These are phyloP conservation scores for Moniliella sp. DNA, from an alignment of 1,284 basidiomycete species.

Conservation along the genomic window DNA sequence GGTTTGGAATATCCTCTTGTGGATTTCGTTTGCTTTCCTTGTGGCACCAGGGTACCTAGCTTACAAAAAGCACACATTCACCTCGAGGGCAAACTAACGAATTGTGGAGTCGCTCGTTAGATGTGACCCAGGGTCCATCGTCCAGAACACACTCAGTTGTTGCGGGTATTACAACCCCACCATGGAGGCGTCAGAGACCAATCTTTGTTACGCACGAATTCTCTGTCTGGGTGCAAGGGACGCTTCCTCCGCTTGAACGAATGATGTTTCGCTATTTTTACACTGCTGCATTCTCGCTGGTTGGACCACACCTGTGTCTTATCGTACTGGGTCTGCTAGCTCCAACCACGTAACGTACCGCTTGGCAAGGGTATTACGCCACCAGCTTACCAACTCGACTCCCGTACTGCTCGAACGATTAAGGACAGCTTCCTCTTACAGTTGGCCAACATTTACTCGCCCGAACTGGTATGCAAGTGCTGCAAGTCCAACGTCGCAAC, in stretches of 20 bases:
- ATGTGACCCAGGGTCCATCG: slow-evolving; percentile 39
- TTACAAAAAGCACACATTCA: slow-evolving; percentile 47
- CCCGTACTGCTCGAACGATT: slow-evolving; percentile 1
- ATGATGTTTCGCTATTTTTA: slow-evolving; percentile 43
- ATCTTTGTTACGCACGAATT: slow-evolving; percentile 46
- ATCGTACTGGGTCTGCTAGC: slow-evolving; percentile 45
- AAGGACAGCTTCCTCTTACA: too few species aligned
- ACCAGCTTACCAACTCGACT: slow-evolving; percentile 46
- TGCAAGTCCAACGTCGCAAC: too few species aligned
- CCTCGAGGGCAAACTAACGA: slow-evolving; percentile 51
- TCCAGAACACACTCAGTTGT: slow-evolving; percentile 47
- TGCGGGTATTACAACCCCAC: slow-evolving; percentile 49
- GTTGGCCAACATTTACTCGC: too few species aligned
- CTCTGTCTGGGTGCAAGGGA: slow-evolving; percentile 50
- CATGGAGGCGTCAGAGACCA: slow-evolving; percentile 45
- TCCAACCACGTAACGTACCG: slow-evolving; percentile 53
- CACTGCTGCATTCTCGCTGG: slow-evolving; percentile 44
- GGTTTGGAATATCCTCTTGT: slow-evolving; percentile 49
- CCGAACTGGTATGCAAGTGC: too few species aligned
- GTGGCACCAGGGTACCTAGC: slow-evolving; percentile 49
- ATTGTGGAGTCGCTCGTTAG: slow-evolving; percentile 47
- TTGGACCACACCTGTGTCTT: slow-evolving; percentile 46
- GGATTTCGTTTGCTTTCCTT: slow-evolving; percentile 46
- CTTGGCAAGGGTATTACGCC: slow-evolving; percentile 59
- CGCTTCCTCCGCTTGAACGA: slow-evolving; percentile 45